A percentile compares a stretch with the other conserved stretches of the same genome.
Conservation (phyloP, 73 alveolate species). For the Breviolum minutum region DNA sequence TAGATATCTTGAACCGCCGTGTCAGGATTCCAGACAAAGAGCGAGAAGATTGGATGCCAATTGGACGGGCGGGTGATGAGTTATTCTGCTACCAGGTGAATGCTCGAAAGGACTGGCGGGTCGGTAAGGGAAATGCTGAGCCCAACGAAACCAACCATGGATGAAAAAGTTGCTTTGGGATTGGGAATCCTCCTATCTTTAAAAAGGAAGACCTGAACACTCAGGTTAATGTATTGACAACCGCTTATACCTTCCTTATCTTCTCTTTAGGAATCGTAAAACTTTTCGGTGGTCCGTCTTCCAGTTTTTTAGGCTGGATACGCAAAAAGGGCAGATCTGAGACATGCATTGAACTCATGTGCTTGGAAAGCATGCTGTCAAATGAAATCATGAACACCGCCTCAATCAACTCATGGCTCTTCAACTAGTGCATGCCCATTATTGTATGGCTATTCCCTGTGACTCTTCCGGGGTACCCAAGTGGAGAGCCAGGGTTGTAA, state of each 20-base stretch:
- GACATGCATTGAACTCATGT: background rate
- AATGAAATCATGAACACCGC: no score
- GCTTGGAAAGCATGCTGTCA: background rate
- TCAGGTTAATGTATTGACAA: no score
- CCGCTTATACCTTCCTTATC: no score
- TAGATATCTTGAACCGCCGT: background rate
- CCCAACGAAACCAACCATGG: background rate
- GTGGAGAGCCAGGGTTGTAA: no score
- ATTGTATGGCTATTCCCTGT: background rate
- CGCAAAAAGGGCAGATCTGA: background rate
- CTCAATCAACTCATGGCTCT: background rate
- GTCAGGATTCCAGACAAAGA: slow-evolving; percentile 44
- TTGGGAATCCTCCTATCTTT: background rate
- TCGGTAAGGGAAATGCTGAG: background rate
- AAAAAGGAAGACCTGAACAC: background rate
- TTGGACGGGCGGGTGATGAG: slow-evolving; percentile 54
- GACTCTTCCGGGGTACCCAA: no score
- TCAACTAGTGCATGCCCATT: background rate
- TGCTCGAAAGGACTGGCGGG: slow-evolving; percentile 45
- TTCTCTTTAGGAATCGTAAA: no score
- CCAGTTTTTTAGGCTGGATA: no score
- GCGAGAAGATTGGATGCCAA: slow-evolving; percentile 78
- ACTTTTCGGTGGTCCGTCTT: no score
- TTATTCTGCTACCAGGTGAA: slow-evolving; percentile 56
- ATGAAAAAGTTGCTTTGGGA: background rate